These are phyloP conservation scores for Tieghemostelium lacteum DNA, from an alignment of 78 protist species.

Conservation along the genomic window DNA sequence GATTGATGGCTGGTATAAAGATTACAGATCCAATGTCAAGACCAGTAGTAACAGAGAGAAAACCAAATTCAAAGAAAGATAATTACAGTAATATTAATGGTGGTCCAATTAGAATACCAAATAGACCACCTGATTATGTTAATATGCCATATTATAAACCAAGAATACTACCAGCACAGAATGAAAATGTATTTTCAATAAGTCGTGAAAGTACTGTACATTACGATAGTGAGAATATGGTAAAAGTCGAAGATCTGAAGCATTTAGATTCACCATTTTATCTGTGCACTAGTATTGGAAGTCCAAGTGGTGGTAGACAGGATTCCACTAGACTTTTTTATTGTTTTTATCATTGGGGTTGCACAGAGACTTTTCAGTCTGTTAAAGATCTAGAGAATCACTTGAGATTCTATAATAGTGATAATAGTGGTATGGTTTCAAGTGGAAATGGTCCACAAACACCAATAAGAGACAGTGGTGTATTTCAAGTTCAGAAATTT, in stretches of 20 bases:
- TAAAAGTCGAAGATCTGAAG: neutral
- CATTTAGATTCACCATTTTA: conserved; percentile 17
- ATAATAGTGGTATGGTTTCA: neutral
- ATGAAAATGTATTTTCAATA: neutral
- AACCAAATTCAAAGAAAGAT: neutral
- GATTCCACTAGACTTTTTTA: neutral
- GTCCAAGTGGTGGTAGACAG: too few species aligned
- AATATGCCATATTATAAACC: conserved; percentile 1
- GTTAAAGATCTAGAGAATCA: neutral
- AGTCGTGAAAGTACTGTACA: neutral
- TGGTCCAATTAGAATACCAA: neutral
- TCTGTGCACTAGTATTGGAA: too few species aligned
- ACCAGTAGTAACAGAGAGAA: neutral
- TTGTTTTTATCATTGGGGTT: conserved; percentile 11
- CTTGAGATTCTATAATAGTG: neutral
- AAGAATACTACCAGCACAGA: neutral
- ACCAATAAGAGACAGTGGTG: neutral
- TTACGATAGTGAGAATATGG: neutral
- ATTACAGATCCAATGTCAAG: neutral
- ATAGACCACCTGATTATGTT: neutral
- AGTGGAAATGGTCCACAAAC: neutral
- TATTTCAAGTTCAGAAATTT: too few species aligned
- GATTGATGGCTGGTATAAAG: neutral
- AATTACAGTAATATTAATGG: neutral
- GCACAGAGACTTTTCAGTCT: neutral